phyloP scores from a whole-genome alignment of 345 rosid species.

The Syzygium oleosum region DNA sequence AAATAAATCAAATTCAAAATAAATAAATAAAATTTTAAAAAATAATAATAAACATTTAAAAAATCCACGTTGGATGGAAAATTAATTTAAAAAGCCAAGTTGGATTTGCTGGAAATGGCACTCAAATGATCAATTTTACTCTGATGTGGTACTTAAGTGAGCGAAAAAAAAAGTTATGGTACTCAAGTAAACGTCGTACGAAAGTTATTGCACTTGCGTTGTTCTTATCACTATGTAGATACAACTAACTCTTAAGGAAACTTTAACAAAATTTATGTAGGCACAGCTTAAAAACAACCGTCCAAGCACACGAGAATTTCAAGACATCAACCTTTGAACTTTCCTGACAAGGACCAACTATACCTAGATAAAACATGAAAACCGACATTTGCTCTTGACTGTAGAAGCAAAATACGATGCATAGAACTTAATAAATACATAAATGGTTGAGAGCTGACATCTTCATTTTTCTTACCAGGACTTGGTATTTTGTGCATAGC shows the following conservation, averaged over 20 bases:
- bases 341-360: not conserved
- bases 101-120: no score
- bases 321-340: not conserved
- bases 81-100: no score
- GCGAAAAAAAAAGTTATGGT: no score
- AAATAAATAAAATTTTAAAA: no score
- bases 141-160: no score
- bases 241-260: not conserved
- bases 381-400: not conserved
- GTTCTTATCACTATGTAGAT: not conserved
- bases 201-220: no score
- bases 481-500: not conserved
- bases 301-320: not conserved
- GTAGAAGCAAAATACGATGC: not conserved
- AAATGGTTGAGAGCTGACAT: not conserved
- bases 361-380: not conserved
- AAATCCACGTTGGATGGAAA: no score
- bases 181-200: no score
- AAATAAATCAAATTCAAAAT: no score
- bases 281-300: not conserved
- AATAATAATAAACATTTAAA: no score
- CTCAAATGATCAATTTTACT: no score
- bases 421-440: not conserved
- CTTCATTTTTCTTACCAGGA: not conserved
- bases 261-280: not conserved